Percentiles rank a stretch among this genome's conserved stretches.
Evolutionary conservation across 352 stramenopile species (phyloP).

Genomic region (Ophiocytium majus): DNA sequence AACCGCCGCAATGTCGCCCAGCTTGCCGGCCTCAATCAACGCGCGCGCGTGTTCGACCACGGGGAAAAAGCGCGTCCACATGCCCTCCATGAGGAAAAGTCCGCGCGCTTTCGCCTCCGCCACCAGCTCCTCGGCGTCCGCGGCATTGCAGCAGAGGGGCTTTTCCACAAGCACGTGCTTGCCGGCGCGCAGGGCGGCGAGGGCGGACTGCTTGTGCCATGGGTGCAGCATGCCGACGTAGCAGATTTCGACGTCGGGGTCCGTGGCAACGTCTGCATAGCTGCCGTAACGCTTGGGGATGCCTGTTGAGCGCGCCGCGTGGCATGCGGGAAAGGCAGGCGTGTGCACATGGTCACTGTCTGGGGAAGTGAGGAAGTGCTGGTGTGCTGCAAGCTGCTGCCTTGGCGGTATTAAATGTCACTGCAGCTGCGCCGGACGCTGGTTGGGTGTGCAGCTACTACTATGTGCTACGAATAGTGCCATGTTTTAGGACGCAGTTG

Average conservation of each 20-base stretch:
- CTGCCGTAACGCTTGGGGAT: conserved; percentile 69
- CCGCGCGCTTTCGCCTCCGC: conserved; percentile 66
- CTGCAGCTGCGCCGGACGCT: too few species aligned
- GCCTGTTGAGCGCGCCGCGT: too few species aligned
- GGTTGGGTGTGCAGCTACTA: too few species aligned
- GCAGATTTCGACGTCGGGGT: conserved; percentile 78
- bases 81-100: conserved; percentile 74
- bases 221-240: conserved; percentile 85
- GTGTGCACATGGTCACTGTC: too few species aligned
- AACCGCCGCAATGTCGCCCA: conserved; percentile 70
- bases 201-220: conserved; percentile 71
- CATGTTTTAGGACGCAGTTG: too few species aligned
- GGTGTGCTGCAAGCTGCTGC: too few species aligned
- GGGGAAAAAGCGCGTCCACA: conserved; percentile 79
- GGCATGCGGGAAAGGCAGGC: too few species aligned
- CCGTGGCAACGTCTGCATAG: conserved; percentile 74
- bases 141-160: conserved; percentile 76
- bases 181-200: conserved; percentile 69
- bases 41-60: conserved; percentile 65
- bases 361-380: too few species aligned
- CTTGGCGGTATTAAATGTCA: too few species aligned
- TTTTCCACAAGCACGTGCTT: conserved; percentile 91
- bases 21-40: conserved; percentile 63
- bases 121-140: conserved; percentile 68
- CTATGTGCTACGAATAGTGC: too few species aligned